Base-by-base conservation (phyloP, 2,329 filamentous ascomycete species). In the Colletotrichum spinosum region DNA sequence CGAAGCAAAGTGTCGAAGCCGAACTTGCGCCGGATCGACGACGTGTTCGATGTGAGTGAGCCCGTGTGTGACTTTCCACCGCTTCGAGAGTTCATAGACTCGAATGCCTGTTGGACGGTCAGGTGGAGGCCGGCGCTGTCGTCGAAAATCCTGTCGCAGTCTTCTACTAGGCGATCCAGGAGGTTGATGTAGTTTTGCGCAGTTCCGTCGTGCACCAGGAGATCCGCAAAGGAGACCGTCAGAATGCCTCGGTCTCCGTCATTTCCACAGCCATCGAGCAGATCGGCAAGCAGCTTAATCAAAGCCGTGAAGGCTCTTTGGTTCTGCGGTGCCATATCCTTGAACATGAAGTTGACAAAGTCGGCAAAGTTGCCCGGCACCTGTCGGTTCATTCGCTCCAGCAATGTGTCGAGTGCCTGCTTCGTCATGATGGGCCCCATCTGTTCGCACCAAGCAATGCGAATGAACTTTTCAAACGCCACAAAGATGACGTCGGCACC, bases 401-500 rank as follows among this genome's bases (percentile, higher is more conserved):
- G 94, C n/a, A 98, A 83, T 2, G 88, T 88, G 61, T 91, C 87
- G 42, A 97, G 83, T 6, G 88, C 86, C 51, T 90, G 84, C 56
- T 88, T 84, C 2, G 92, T 88, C 76, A 98, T 88, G 60, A 98
- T 88, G 3, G 92, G 88, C 0, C 95, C 95, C 84, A 97, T 94
- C 71, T 93, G 90, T 69, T 95, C 92, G 65, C 87, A 89, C 95
- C 95, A 98, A 11, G 92, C 94, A 68, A 94, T 90, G 64, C 89
- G 89, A 66, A 97, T 81, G 71, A 97, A 98, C 67, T 97, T 97
- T 75, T 97, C 94, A 75, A 97, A 98, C 0, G 94, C 92, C 34
- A 92, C 91, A 73, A 97, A 97, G 6, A 98, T 85, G 17, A 95
- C 89, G 72, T 97, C 94, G 8, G 95, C 88, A 3, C 90, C 86